Evolutionary conservation across 257 asterid species (phyloP), one percentile per base, ranked within the genome.

Genomic region (Rehmannia glutinosa): DNA sequence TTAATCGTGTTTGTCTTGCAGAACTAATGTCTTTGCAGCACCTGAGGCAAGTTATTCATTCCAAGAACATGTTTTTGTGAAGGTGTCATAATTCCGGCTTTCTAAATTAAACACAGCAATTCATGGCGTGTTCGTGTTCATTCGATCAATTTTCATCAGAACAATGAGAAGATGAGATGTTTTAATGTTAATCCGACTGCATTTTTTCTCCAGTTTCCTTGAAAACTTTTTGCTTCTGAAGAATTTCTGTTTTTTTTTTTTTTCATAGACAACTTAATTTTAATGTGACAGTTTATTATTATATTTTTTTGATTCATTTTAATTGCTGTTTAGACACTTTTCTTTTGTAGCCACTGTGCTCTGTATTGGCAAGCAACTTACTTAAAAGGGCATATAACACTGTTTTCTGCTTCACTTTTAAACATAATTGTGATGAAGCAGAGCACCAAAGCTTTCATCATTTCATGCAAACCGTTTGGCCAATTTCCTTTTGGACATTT

Each of bases 21-120:
- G 78, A 59, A 63, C 16, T 77, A 60, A 66, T 59, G 70, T 15
- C 23, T n/a, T 13, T 49, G 58, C 20, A 10, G 41, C 58, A 61
- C 65, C 39, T 25, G 54, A n/a, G n/a, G n/a, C n/a, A n/a, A n/a
- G n/a, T n/a, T n/a, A n/a, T n/a, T n/a, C n/a, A n/a, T n/a, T n/a
- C n/a, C n/a, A n/a, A n/a, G 49, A 57, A 55, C 52, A 27, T 7
- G 66, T 43, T 52, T 53, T 74, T 68, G 69, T n/a, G 45, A 59
- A 51, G 57, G 71, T n/a, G n/a, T n/a, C n/a, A n/a, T n/a, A n/a
- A 49, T 24, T n/a, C 23, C 54, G 43, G 55, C 66, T 25, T 69
- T 64, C 46, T 23, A 28, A 23, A 45, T 36, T 25, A 61, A 66
- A 58, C 71, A 52, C 68, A 15, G 59, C 45, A n/a, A 24, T 24